phyloP scores from a whole-genome alignment of 2,329 filamentous ascomycete genomes.

The Cytospora leucostoma region DNA sequence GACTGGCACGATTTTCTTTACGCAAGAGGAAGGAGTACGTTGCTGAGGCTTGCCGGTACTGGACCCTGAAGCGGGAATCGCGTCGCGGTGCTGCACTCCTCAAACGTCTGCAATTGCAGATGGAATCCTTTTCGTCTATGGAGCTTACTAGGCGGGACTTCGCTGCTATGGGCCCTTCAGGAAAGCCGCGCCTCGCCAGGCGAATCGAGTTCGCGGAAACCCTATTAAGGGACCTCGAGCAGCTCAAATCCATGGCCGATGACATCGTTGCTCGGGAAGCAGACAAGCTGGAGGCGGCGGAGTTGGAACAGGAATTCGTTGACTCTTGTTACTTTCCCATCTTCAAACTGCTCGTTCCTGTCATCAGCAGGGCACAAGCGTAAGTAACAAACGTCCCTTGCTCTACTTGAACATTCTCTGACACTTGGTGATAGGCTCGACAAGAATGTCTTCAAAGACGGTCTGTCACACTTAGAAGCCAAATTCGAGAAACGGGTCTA shows the following conservation, averaged over 20 bases:
- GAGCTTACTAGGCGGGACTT: constrained; percentile 95
- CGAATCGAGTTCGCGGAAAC: constrained; percentile 86
- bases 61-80: constrained; percentile 94
- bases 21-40: constrained; percentile 90
- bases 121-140: constrained; percentile 97
- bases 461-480: constrained; percentile 51
- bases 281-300: constrained; percentile 73
- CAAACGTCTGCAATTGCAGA: constrained; percentile 89
- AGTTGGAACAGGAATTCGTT: constrained; percentile 76
- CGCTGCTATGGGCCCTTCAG: constrained; percentile 86
- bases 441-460: constrained; percentile 59
- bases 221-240: constrained; percentile 74
- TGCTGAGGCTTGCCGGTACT: constrained; percentile 92
- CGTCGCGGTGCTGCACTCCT: constrained; percentile 87
- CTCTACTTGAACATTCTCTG: constrained; percentile 37
- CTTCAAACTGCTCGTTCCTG: constrained; percentile 71
- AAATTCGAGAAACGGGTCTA: constrained; percentile 60
- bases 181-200: constrained; percentile 73
- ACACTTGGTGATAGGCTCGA: constrained; percentile 57
- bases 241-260: constrained; percentile 69
- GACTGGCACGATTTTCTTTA: constrained; percentile 76
- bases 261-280: constrained; percentile 74
- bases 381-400: constrained; percentile 53
- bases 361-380: constrained; percentile 78
- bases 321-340: constrained; percentile 93